Evolutionary conservation across 1,139 yeast species (phyloP).

Genomic region (Lodderomyces jiufengensis): DNA sequence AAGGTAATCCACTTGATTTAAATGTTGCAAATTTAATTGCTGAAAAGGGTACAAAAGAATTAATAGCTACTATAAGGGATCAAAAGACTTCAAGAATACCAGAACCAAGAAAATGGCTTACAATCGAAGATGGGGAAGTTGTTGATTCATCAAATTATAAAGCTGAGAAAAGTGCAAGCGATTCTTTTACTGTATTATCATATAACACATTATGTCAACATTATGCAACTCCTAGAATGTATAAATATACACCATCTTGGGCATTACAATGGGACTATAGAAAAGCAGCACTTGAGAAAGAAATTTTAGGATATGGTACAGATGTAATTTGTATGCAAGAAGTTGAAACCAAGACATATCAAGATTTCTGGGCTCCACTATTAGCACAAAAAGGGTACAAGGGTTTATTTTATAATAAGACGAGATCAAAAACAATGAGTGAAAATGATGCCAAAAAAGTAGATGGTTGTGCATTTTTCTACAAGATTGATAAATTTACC

Average conservation of each 20-base stretch:
- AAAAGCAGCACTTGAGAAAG: conserved; percentile 67
- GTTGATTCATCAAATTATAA: conserved; percentile 25
- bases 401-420: conserved; percentile 80
- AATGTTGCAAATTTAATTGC: conserved; percentile 65
- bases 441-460: conserved; percentile 82
- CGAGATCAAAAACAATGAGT: conserved; percentile 89
- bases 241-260: conserved; percentile 96
- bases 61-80: conserved; percentile 79
- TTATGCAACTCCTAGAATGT: conserved; percentile 89
- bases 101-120: conserved; percentile 77
- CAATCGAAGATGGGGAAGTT: conserved; percentile 69
- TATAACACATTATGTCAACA: conserved; percentile 94
- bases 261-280: conserved; percentile 95
- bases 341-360: conserved; percentile 83
- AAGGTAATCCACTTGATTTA: conserved; percentile 83
- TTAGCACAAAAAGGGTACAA: conserved; percentile 73
- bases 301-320: conserved; percentile 58
- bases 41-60: conserved; percentile 80
- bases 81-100: conserved; percentile 68
- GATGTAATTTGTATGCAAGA: conserved; percentile 93
- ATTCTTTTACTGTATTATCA: conserved; percentile 70
- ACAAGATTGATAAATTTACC: conserved; percentile 63
- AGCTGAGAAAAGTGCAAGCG: conserved; percentile 17
- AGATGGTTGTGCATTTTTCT: conserved; percentile 96
- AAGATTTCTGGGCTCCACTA: conserved; percentile 80